These are phyloP conservation scores for Boletus semigastroideus DNA, from an alignment of 1,284 basidiomycete genomes.

Conservation along the genomic window DNA sequence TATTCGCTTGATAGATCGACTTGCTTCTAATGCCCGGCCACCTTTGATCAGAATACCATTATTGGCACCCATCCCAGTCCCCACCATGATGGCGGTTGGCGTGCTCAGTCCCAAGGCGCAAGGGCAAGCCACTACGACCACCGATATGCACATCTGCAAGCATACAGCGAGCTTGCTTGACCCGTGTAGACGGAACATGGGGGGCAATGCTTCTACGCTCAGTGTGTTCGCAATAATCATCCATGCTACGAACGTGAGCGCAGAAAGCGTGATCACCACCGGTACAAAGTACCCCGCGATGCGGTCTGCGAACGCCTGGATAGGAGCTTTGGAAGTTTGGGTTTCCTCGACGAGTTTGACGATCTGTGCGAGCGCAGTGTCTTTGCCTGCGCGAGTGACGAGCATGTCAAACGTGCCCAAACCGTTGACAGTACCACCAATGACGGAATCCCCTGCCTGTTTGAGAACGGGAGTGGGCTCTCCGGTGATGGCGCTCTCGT, in stretches of 20 bases:
- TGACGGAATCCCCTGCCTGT: conserved; percentile 78
- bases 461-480: conserved; percentile 93
- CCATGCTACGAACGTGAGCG: conserved; percentile 86
- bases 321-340: conserved; percentile 96
- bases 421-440: conserved; percentile 97
- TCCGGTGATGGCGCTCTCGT: conserved; percentile 97
- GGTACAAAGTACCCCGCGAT: conserved; percentile 97
- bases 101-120: conserved; percentile 96
- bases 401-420: conserved; percentile 94
- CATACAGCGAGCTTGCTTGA: conserved; percentile 89
- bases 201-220: conserved; percentile 64
- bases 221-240: conserved; percentile 73
- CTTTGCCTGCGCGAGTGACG: conserved; percentile 93
- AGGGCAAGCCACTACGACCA: conserved; percentile 97
- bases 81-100: conserved; percentile 99
- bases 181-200: conserved; percentile 82
- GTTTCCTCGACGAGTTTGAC: conserved; percentile 97
- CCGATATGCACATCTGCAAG: conserved; percentile 96
- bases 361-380: conserved; percentile 95
- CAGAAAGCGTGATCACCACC: conserved; percentile 80
- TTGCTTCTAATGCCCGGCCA: conserved; percentile 91
- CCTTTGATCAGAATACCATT: conserved; percentile 99
- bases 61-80: conserved; percentile 94
- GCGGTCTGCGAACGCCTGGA: conserved; percentile 94
- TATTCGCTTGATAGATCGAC: conserved; percentile 77